Base-by-base conservation (phyloP, 768 basidiomycete species). In the Asterophora lycoperdoides region DNA sequence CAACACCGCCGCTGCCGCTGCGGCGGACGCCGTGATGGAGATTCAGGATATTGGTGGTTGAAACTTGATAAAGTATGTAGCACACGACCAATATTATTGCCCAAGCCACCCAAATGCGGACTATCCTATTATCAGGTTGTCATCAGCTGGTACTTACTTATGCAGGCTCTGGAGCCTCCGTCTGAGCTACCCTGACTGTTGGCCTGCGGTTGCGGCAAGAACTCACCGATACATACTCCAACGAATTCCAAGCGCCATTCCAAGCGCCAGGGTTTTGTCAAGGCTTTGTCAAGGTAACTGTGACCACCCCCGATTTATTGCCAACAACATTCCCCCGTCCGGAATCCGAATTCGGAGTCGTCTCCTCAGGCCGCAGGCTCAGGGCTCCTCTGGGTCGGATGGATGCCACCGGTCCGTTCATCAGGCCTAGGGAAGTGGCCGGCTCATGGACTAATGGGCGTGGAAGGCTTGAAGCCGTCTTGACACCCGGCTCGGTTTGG, bases 251-350 rank as follows among this genome's bases (percentile, higher is more conserved):
- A 46, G 23, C 45, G 36, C 29, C 45, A 47, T 47, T 29, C 28
- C 26, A 7, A 26, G 15, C 28, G 3, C n/a, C n/a, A 9, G 4
- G 33, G 3, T 26, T 40, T 40, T 40, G 39, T 40, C 39, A 40
- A 40, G 39, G 23, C 13, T 26, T 43, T 30, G 48, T 28, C 48
- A 49, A 43, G 35, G 51, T 52, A 37, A 52, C 51, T 32, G 36
- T 29, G 45, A 43, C 26, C 51, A 28, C 51, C 42, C n/a, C n/a
- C n/a, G n/a, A n/a, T n/a, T n/a, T n/a, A n/a, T n/a, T n/a, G n/a
- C n/a, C n/a, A n/a, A n/a, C n/a, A n/a, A n/a, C n/a, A n/a, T n/a
- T n/a, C n/a, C n/a, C n/a, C n/a, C n/a, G n/a, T n/a, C n/a, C n/a
- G n/a, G n/a, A n/a, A n/a, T n/a, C n/a, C n/a, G n/a, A n/a, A n/a